Conservation (phyloP, 768 basidiomycete species). For the Scleroderma bovista region DNA sequence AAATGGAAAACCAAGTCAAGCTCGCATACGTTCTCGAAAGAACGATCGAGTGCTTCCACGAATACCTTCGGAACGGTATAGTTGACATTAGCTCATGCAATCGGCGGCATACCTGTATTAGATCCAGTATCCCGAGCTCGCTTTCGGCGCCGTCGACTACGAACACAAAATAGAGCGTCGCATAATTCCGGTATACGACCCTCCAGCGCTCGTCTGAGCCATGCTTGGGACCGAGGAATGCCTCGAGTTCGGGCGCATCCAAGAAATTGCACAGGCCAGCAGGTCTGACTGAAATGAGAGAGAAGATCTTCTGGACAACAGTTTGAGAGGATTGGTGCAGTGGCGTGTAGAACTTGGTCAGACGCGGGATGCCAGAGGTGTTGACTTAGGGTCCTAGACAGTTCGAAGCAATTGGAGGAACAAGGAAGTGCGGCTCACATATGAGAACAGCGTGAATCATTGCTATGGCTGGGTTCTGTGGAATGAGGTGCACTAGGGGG, state of each 20-base stretch:
- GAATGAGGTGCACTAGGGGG: no score
- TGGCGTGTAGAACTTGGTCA: slow-evolving; percentile 87
- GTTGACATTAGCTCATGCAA: background rate
- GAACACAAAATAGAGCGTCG: slow-evolving; percentile 95
- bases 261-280: slow-evolving; percentile 91
- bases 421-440: slow-evolving; percentile 43
- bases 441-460: slow-evolving; percentile 89
- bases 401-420: slow-evolving; percentile 14
- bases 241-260: slow-evolving; percentile 84
- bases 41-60: slow-evolving; percentile 91
- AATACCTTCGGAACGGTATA: slow-evolving; percentile 55
- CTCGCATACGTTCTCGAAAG: slow-evolving; percentile 98
- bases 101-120: slow-evolving; percentile 75
- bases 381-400: slow-evolving; percentile 59
- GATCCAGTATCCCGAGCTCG: slow-evolving; percentile 90
- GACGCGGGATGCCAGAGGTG: slow-evolving; percentile 79
- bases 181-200: slow-evolving; percentile 93
- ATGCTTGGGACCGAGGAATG: slow-evolving; percentile 51
- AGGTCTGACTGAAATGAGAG: slow-evolving; percentile 77
- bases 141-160: slow-evolving; percentile 96
- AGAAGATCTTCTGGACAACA: slow-evolving; percentile 85
- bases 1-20: slow-evolving; percentile 98
- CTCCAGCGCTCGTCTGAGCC: slow-evolving; percentile 62
- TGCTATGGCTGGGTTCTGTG: background rate
- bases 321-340: slow-evolving; percentile 55